Evolutionary conservation across 768 basidiomycete species (phyloP), one percentile per base, ranked within the genome.

Genomic region (Collybiopsis luxurians): DNA sequence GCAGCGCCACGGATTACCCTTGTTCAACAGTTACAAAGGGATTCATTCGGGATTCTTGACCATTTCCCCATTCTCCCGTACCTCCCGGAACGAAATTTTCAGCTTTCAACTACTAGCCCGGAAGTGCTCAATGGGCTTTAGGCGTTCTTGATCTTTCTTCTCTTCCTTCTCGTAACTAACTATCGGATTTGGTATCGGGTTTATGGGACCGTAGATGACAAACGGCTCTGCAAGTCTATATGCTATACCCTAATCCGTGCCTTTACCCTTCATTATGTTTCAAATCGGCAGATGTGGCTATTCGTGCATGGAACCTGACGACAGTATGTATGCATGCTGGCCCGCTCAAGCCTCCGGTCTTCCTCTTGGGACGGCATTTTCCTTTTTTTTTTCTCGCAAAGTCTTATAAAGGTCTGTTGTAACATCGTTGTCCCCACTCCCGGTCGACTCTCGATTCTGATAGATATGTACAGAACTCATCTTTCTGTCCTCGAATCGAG

Each of bases 401-500:
- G 7, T 10, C 15, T 26, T 59, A 59, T 59, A 59, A 59, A 59
- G 58, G 58, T 59, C 23, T 30, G 52, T 52, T 44, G 21, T 10
- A 44, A n/a, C 3, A 6, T 17, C 43, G 38, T 34, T 46, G 3
- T 39, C 34, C 42, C 27, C 52, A 50, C 40, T 28, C 21, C 53
- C 47, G 46, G 19, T 21, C 56, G 24, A 40, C 13, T 13, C 59
- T 57, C 54, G 34, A 55, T 52, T 59, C 53, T 52, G 59, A 56
- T 42, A 34, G 55, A 53, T 36, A 72, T 71, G 69, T 60, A 66
- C 48, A 67, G 67, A 27, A 79, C 82, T 51, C 84, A 85, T 66
- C 79, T 85, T 34, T 77, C 81, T 27, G 71, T 82, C 62, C 75
- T 86, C 57, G 74, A 81, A 55, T 67, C 74, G 50, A 78, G 76